These are phyloP conservation scores for Cyberlindnera americana DNA, from an alignment of 805 yeast species.

Conservation along the genomic window DNA sequence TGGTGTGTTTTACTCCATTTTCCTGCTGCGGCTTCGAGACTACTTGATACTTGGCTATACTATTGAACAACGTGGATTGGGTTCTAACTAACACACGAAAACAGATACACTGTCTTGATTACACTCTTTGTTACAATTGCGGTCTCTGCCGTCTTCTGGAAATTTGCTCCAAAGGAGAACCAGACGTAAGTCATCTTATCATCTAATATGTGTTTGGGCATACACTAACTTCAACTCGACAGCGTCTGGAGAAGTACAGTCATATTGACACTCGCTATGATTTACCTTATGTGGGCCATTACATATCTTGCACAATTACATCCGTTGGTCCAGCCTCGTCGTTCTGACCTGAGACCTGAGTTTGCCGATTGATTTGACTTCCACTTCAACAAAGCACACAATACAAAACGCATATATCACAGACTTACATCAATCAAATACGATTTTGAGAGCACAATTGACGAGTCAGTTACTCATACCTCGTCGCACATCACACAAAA, in stretches of 20 bases:
- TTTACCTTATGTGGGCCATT: conserved; percentile 88
- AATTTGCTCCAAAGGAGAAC: conserved; percentile 79
- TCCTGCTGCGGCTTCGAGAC: no score
- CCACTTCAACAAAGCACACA: neutral
- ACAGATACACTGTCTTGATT: conserved; percentile 13
- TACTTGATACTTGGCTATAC: no score
- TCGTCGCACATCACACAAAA: no score
- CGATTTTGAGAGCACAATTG: no score
- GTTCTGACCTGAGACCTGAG: conserved; percentile 89
- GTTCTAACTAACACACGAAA: conserved; percentile 1
- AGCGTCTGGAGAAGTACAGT: conserved; percentile 72
- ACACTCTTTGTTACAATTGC: conserved; percentile 27
- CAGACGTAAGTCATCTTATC: conserved; percentile 51
- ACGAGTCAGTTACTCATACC: no score
- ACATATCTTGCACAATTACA: conserved; percentile 84
- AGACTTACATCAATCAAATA: no score
- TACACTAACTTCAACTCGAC: conserved; percentile 5
- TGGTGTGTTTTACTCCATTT: no score
- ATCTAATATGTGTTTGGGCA: no score
- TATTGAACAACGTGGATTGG: no score
- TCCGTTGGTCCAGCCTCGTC: conserved; percentile 86
- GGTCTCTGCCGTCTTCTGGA: conserved; percentile 71
- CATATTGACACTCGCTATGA: conserved; percentile 68
- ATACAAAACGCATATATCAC: neutral
- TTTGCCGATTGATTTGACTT: conserved; percentile 22